A percentile compares a stretch with the other conserved stretches of the same genome.
phyloP scores from a whole-genome alignment of 1,284 basidiomycete species.

The Sparassis latifolia region DNA sequence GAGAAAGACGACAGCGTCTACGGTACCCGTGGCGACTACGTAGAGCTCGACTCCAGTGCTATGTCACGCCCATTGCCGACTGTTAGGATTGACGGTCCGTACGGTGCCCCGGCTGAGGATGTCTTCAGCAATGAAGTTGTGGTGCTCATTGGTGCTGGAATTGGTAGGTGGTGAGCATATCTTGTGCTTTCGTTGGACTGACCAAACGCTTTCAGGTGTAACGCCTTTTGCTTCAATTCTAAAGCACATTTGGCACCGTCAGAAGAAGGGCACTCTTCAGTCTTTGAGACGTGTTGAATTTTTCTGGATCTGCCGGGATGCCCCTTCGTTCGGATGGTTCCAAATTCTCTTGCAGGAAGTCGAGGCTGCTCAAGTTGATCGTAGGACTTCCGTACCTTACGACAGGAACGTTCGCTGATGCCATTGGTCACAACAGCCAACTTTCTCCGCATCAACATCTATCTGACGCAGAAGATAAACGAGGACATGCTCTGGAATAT shows the following conservation, averaged over 20 bases:
- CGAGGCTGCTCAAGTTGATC: slow-evolving; percentile 78
- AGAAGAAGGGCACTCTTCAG: slow-evolving; percentile 69
- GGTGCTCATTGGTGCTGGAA: slow-evolving; percentile 83
- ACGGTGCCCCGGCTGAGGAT: slow-evolving; percentile 86
- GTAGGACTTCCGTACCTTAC: slow-evolving; percentile 37
- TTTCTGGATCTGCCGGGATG: slow-evolving; percentile 87
- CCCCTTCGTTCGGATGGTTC: slow-evolving; percentile 92
- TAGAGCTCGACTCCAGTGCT: slow-evolving; percentile 59
- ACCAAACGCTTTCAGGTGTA: slow-evolving; percentile 41
- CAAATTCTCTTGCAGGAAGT: slow-evolving; percentile 79
- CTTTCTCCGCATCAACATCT: slow-evolving; percentile 86
- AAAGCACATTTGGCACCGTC: slow-evolving; percentile 91
- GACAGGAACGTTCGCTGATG: background rate
- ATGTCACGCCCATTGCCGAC: slow-evolving; percentile 50
- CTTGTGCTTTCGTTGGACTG: background rate
- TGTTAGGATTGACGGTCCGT: slow-evolving; percentile 83
- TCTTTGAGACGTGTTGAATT: slow-evolving; percentile 82
- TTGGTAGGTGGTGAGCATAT: slow-evolving; percentile 45
- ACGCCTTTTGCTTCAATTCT: slow-evolving; percentile 89
- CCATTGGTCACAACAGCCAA: slow-evolving; percentile 45
- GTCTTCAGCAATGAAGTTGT: slow-evolving; percentile 84
- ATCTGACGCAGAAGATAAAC: slow-evolving; percentile 80
- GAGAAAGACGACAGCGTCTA: slow-evolving; percentile 48
- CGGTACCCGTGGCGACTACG: slow-evolving; percentile 63
- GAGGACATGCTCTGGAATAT: slow-evolving; percentile 90